Evolutionary conservation across 208 protist genomes (phyloP), one percentile per base, ranked within the genome.

Genomic region (Leishmania major): DNA sequence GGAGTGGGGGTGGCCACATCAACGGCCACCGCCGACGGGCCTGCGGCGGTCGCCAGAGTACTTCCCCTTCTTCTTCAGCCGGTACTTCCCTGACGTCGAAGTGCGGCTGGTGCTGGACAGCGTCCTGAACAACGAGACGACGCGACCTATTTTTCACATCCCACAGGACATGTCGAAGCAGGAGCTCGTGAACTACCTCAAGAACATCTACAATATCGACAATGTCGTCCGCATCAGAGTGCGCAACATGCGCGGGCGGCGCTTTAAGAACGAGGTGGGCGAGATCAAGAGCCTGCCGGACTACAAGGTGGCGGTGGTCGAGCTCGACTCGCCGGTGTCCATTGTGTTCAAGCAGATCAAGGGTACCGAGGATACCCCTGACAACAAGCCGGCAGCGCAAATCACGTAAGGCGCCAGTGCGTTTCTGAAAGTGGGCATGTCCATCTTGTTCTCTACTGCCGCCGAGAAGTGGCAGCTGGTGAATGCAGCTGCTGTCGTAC

Each of bases 281-380:
- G 86, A 89, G 72, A 96, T 97, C 67, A 96, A 95, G 85, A 87
- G 67, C 43, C 74, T 95, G 84, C 86, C 89, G 25, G 93, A 95
- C 77, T 92, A 94, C 81, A 97, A 97, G 84, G 72, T 95, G 45
- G 95, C 95, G 37, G 77, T 94, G 25, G 93, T 97, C 51, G 84
- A 94, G 83, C 88, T 97, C 13, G 95, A 97, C 80, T 79, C 92
- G 40, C 95, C 95, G 13, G 93, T 97, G 57, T 85, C 83, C 6
- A 89, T 97, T 31, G 93, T 95, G 55, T 92, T 96, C 45, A 97
- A 97, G 87, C 92, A 96, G 75, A 94, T 97, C 80, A 97, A 97
- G 88, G 94, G 92, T 67, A 95, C 94, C 0, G 92, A 96, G 84
- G 94, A 97, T 75, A 96, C 92, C 4, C 91, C 91, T 0, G 94